Base-by-base conservation (phyloP, 2,329 filamentous ascomycete species). In the Aphanoascus verrucosus region DNA sequence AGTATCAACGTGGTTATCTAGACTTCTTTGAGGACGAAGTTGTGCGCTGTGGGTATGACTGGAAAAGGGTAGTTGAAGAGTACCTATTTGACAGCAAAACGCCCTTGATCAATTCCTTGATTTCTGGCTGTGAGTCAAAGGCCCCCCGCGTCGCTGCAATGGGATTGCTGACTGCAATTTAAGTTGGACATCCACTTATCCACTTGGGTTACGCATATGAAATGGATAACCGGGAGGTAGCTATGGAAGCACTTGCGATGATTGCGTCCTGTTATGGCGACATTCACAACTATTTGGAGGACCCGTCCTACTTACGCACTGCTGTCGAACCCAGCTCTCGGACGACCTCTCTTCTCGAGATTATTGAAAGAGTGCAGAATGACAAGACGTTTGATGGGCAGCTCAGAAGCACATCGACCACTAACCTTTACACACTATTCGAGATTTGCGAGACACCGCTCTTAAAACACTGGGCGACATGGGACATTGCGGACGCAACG, bases 11-110 rank as follows among this genome's bases (percentile, higher is more conserved):
- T 56, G 91, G 89, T 0, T 98, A 84, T 64, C 76, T 98, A 53
- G 90, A 98, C 67, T 97, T 93, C 66, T 97, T 94, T 65, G 93
- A 98, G 67, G 93, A 98, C 66, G 82, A 88, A 63, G 74, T 97
- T 31, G 89, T 87, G 2, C 73, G 74, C 15, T 80, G 83, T 62
- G 76, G 81, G 35, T 97, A 96, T 66, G 80, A 95, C 64, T 96
- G 93, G 88, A 86, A 85, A 64, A 74, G 77, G 51, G 80, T 94
- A 2, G 74, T 94, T 7, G 73, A 81, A 2, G 80, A 90, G 57
- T 97, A 85, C 65, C 69, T 98, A 44, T 86, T 91, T 58, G 60
- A 64, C 0, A 68, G 63, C 23, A 78, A 86, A 49, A 75, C 86
- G 64, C 90, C 91, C 3, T 70, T 98, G 54, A 79, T 94, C 62